Percentiles rank a stretch among this genome's conserved stretches.
Conservation (phyloP, 2,329 filamentous ascomycete species). For the Phialophora expanda region DNA sequence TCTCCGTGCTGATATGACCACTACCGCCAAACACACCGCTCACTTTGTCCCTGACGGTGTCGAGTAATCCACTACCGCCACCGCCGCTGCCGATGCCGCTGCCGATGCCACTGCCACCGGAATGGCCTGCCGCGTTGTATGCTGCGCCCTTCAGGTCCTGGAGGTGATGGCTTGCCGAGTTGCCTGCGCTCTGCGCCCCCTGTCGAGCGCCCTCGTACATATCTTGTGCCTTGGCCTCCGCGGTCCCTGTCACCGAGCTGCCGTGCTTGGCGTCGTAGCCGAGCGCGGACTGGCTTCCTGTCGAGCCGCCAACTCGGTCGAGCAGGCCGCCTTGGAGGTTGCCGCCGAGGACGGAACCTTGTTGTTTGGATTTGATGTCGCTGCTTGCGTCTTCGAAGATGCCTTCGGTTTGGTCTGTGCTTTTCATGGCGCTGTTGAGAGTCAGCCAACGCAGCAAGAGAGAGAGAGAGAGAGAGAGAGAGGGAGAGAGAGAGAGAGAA, state of each 20-base stretch:
- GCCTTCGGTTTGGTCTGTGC: background rate
- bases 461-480: too few species aligned
- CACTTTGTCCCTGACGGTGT: constrained; percentile 1
- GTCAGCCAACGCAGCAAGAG: background rate
- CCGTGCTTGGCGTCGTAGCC: constrained; percentile 9
- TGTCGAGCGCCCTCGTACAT: background rate
- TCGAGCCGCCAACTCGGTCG: background rate
- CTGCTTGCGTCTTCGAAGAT: background rate
- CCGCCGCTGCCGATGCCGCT: too few species aligned
- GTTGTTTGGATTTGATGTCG: constrained; percentile 1
- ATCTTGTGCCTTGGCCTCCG: background rate
- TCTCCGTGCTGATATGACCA: background rate
- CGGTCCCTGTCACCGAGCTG: background rate
- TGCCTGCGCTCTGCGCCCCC: background rate
- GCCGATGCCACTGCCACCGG: too few species aligned
- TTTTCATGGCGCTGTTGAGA: background rate
- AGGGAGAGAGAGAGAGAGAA: too few species aligned
- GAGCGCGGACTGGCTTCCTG: background rate
- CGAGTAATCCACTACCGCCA: background rate
- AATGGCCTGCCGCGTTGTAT: too few species aligned
- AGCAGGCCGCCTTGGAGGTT: constrained; percentile 2
- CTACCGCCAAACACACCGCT: background rate
- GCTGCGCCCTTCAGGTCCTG: background rate
- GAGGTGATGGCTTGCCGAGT: background rate
- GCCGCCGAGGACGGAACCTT: background rate